Evolutionary conservation across 2,329 filamentous ascomycete genomes (phyloP).

Genomic region (Venturia asperata): DNA sequence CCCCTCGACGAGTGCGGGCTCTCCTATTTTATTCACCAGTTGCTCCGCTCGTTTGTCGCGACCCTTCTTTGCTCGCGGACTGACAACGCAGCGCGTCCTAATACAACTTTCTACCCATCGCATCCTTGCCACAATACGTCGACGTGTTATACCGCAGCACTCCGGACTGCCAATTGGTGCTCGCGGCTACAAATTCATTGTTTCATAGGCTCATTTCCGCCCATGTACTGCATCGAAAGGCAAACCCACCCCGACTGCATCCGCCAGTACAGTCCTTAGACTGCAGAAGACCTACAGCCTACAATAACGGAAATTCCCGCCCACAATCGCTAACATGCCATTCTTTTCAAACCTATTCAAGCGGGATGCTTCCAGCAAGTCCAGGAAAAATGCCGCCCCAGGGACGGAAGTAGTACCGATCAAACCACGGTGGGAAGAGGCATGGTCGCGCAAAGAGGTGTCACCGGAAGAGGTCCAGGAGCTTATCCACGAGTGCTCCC

Average conservation of each 20-base stretch:
- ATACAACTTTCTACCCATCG: background rate
- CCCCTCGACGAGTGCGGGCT: background rate
- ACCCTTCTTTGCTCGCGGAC: background rate
- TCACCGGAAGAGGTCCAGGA: slow-evolving; percentile 88
- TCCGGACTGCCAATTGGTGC: background rate
- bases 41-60: background rate
- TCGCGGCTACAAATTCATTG: background rate
- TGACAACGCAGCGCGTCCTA: background rate
- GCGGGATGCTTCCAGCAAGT: slow-evolving; percentile 59
- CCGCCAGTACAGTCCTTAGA: background rate
- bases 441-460: slow-evolving; percentile 74
- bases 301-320: background rate
- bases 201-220: slow-evolving; percentile 1
- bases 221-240: background rate
- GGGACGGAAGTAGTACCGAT: slow-evolving; percentile 48
- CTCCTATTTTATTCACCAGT: background rate
- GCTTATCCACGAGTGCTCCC: slow-evolving; percentile 73
- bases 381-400: slow-evolving; percentile 57
- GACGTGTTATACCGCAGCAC: slow-evolving; percentile 10
- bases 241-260: background rate
- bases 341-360: slow-evolving; percentile 61
- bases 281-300: background rate
- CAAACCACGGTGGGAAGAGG: slow-evolving; percentile 79
- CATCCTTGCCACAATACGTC: slow-evolving; percentile 9
- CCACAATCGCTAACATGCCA: slow-evolving; percentile 37